Conservation (phyloP, 2,329 filamentous ascomycete genomes). For the Monosporascus sp. region DNA sequence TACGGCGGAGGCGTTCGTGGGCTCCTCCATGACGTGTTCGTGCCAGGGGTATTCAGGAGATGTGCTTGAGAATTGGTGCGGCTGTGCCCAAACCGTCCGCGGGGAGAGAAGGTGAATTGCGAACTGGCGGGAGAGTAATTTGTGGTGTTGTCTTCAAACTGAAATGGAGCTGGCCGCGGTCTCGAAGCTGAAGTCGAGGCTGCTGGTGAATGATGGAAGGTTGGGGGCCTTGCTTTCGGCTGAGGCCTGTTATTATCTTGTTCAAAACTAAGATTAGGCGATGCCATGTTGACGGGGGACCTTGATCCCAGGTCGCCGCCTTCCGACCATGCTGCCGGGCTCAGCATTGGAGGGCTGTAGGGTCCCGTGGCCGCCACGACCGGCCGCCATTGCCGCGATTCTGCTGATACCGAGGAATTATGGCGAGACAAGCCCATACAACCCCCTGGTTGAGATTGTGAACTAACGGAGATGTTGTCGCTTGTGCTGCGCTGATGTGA, state of each 20-base stretch:
- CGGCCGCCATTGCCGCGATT: constrained; percentile 9
- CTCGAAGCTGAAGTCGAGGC: constrained; percentile 2
- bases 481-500: constrained; percentile 5
- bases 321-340: constrained; percentile 3
- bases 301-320: constrained; percentile 5
- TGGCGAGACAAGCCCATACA: background rate
- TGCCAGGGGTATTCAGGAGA: constrained; percentile 11
- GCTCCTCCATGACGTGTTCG: constrained; percentile 9
- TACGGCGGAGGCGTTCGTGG: constrained; percentile 15
- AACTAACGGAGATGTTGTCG: constrained; percentile 9
- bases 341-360: background rate
- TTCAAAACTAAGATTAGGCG: background rate
- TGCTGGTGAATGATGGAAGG: constrained; percentile 1
- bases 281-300: constrained; percentile 1
- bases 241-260: background rate
- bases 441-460: constrained; percentile 5
- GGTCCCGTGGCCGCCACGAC: background rate
- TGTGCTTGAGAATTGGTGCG: constrained; percentile 11
- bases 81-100: constrained; percentile 7
- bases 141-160: constrained; percentile 11
- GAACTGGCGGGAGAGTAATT: constrained; percentile 8
- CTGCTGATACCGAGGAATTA: constrained; percentile 5
- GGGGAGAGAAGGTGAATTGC: constrained; percentile 9
- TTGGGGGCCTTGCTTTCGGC: constrained; percentile 1
- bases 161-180: constrained; percentile 11